Evolutionary conservation across 345 rosid species (phyloP).

Genomic region (Hibiscus syriacus): DNA sequence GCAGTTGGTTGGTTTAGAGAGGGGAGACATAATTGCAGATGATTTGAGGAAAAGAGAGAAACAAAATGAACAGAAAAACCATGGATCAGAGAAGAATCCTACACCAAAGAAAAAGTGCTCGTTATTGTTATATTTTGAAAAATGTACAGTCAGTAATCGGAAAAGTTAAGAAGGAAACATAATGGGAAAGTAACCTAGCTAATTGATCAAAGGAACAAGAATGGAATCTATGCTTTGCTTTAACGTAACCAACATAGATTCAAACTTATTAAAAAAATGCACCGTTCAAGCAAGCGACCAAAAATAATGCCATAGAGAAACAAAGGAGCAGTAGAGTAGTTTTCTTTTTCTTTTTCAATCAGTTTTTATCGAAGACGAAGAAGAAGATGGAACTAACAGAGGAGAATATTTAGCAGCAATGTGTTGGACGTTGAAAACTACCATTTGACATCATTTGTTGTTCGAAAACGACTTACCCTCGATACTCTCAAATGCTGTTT

Average conservation of each 20-base stretch:
- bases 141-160: no score
- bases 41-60: slow-evolving; percentile 25
- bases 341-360: neutral
- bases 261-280: no score
- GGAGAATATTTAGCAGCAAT: slow-evolving; percentile 3
- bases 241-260: slow-evolving; percentile 12
- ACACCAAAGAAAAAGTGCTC: neutral
- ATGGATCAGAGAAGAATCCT: slow-evolving; percentile 38
- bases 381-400: slow-evolving; percentile 33
- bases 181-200: slow-evolving; percentile 3
- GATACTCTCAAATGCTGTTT: no score
- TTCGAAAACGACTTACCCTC: slow-evolving; percentile 52
- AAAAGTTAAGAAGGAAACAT: no score
- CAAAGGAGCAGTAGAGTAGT: neutral
- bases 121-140: neutral
- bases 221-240: slow-evolving; percentile 15
- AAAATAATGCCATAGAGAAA: neutral
- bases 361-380: slow-evolving; percentile 6
- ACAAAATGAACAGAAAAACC: slow-evolving; percentile 21
- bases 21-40: neutral
- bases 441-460: slow-evolving; percentile 24
- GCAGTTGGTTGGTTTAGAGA: neutral
- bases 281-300: no score
- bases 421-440: slow-evolving; percentile 8
- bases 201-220: slow-evolving; percentile 8